A percentile compares a stretch with the other conserved stretches of the same genome.
These are phyloP conservation scores for Daedaleopsis nitida DNA, from an alignment of 768 basidiomycete species.

Conservation along the genomic window DNA sequence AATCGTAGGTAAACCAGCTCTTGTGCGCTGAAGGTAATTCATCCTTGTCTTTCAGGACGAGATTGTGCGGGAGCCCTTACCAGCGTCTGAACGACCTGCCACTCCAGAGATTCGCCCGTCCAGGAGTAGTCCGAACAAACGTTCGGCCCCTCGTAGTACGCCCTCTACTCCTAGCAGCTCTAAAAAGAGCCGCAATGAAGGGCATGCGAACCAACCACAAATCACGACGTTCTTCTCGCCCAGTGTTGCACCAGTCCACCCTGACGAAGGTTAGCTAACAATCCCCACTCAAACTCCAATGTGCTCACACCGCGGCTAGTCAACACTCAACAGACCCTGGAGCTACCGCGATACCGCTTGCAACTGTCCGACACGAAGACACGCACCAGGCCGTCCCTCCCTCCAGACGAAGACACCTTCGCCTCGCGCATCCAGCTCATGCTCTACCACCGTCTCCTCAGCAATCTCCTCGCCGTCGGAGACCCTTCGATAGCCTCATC, in stretches of 20 bases:
- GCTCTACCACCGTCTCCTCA: constrained; percentile 72
- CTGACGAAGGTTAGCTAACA: background rate
- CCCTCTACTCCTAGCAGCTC: constrained; percentile 26
- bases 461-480: constrained; percentile 44
- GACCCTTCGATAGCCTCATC: background rate
- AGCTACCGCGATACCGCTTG: constrained; percentile 32
- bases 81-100: background rate
- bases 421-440: constrained; percentile 72
- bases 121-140: constrained; percentile 16
- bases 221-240: constrained; percentile 27
- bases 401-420: constrained; percentile 57
- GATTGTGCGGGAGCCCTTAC: constrained; percentile 32
- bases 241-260: background rate
- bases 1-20: constrained; percentile 50
- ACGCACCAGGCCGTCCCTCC: constrained; percentile 49
- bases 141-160: constrained; percentile 6
- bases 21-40: no score
- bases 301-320: no score
- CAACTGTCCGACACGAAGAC: constrained; percentile 74
- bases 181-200: constrained; percentile 31
- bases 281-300: background rate
- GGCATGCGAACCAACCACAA: constrained; percentile 23
- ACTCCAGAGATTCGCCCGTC: background rate
- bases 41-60: constrained; percentile 50
- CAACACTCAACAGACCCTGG: no score